Conservation (phyloP, 768 basidiomycete species). For the Tylopilus subfusipes region DNA sequence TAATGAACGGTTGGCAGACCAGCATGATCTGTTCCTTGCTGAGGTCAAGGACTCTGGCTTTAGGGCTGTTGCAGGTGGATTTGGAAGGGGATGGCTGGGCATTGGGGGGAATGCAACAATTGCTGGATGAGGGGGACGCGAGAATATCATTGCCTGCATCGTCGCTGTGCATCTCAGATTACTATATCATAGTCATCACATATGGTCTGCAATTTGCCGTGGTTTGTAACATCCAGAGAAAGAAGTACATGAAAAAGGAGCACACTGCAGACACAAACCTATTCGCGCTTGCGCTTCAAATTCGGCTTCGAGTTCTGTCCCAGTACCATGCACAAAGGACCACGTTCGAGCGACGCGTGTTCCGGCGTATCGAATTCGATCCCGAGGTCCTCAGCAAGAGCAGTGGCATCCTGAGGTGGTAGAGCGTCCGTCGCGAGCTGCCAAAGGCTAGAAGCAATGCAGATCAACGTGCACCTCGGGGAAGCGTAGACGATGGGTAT, state of each 20-base stretch:
- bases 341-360: slow-evolving; percentile 60
- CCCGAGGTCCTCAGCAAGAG: slow-evolving; percentile 76
- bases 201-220: neutral
- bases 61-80: slow-evolving; percentile 64
- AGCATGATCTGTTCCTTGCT: slow-evolving; percentile 75
- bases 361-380: slow-evolving; percentile 76
- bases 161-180: neutral
- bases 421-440: slow-evolving; percentile 64
- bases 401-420: slow-evolving; percentile 58
- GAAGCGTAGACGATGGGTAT: neutral
- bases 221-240: neutral
- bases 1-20: slow-evolving; percentile 79
- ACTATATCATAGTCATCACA: neutral
- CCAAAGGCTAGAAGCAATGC: slow-evolving; percentile 59
- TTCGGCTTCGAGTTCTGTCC: slow-evolving; percentile 28
- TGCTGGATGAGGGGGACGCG: neutral
- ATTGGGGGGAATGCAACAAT: neutral
- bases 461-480: neutral
- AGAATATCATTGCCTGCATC: neutral
- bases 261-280: neutral
- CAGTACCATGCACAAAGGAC: slow-evolving; percentile 47
- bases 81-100: slow-evolving; percentile 59
- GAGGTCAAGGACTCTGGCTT: slow-evolving; percentile 74
- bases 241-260: neutral
- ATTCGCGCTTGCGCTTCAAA: slow-evolving; percentile 53